These are phyloP conservation scores for Trichosporon sp. DNA, from an alignment of 1,284 basidiomycete species.

Conservation along the genomic window DNA sequence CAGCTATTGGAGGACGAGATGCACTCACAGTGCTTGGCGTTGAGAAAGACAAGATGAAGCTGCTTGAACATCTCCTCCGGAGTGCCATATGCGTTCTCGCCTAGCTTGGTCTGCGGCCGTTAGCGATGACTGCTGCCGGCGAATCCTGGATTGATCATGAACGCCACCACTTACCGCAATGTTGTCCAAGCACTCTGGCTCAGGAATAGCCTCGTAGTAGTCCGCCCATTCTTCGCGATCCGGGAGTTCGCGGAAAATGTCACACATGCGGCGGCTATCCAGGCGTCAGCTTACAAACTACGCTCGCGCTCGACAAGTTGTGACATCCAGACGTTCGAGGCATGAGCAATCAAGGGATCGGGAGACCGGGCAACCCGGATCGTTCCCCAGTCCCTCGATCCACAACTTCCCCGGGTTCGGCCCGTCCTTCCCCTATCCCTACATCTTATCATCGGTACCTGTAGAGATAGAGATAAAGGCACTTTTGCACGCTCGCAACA, in stretches of 20 bases:
- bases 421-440: neutral
- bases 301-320: neutral
- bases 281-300: neutral
- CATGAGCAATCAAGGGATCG: neutral
- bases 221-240: constrained; percentile 36
- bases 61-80: constrained; percentile 44
- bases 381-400: neutral
- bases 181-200: constrained; percentile 43
- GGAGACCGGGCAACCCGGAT: neutral
- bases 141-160: neutral
- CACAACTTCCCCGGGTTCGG: constrained; percentile 3
- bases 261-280: constrained; percentile 31
- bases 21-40: constrained; percentile 48
- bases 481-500: neutral
- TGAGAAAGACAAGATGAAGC: constrained; percentile 46
- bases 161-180: constrained; percentile 33
- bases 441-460: neutral
- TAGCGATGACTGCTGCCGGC: neutral
- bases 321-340: neutral
- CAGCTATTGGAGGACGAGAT: neutral
- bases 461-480: neutral
- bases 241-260: constrained; percentile 41
- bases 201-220: constrained; percentile 45
- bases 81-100: constrained; percentile 24
- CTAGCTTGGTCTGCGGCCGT: constrained; percentile 27